Percentiles rank a stretch among this genome's conserved stretches.
Evolutionary conservation across 768 basidiomycete genomes (phyloP).

Genomic region (Suillus americanus): DNA sequence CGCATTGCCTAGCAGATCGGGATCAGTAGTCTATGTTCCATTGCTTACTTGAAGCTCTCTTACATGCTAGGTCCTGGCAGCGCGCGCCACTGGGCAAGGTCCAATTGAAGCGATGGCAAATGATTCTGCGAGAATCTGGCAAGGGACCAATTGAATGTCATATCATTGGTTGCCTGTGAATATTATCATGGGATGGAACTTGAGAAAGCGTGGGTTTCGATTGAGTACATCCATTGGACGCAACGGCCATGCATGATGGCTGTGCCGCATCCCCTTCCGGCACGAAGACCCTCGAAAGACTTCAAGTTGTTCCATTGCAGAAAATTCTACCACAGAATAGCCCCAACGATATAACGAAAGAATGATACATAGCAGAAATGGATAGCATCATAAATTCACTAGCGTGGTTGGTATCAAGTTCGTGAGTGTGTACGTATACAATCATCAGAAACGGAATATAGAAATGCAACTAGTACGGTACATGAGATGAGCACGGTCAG

Average conservation of each 20-base stretch:
- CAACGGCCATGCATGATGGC: neutral
- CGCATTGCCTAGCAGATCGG: neutral
- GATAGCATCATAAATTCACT: constrained; percentile 3
- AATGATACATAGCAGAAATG: neutral
- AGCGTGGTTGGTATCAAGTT: constrained; percentile 5
- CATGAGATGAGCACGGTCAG: neutral
- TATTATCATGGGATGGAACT: neutral
- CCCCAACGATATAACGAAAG: neutral
- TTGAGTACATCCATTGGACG: neutral
- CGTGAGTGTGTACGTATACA: constrained; percentile 3
- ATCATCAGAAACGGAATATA: neutral
- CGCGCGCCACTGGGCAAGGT: neutral
- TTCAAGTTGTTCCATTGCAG: neutral
- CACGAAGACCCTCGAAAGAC: neutral
- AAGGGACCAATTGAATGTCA: neutral
- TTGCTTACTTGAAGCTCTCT: neutral
- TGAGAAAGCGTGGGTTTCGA: neutral
- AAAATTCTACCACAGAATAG: neutral
- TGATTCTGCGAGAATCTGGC: neutral
- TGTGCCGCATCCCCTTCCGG: neutral
- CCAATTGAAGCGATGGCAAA: neutral
- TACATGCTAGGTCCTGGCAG: neutral
- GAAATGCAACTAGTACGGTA: constrained; percentile 5
- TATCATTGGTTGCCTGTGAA: neutral
- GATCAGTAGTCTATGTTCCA: neutral